Evolutionary conservation across 176 grass and related monocot species (phyloP).

Genomic region (Stipa capillata): DNA sequence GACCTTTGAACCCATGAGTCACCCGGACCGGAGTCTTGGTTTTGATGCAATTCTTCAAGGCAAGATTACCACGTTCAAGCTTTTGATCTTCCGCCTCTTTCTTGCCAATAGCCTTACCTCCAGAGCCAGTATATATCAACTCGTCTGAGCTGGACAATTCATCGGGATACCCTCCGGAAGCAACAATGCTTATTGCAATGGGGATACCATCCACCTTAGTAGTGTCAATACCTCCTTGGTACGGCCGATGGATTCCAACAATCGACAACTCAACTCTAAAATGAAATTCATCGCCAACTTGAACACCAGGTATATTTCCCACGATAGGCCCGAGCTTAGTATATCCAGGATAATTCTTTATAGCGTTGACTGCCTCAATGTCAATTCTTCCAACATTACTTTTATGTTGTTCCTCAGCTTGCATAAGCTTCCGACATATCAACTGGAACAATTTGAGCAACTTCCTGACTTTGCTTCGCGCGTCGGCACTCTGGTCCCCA

Average conservation of each 20-base stretch:
- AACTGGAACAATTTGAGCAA: conserved; percentile 43
- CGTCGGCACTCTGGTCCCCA: conserved; percentile 11
- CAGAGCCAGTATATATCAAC: conserved; percentile 67
- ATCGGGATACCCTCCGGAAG: conserved; percentile 58
- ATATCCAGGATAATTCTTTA: conserved; percentile 33
- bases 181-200: conserved; percentile 62
- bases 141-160: conserved; percentile 49
- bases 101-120: conserved; percentile 45
- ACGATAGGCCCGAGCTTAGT: conserved; percentile 29
- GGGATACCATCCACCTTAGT: conserved; percentile 6
- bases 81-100: conserved; percentile 59
- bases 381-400: conserved; percentile 34
- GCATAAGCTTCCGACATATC: conserved; percentile 43
- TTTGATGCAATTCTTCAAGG: conserved; percentile 61
- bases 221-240: conserved; percentile 58
- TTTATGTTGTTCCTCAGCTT: conserved; percentile 35
- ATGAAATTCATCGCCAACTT: conserved; percentile 70
- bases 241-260: conserved; percentile 51
- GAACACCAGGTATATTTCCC: conserved; percentile 58
- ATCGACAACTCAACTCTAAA: conserved; percentile 59
- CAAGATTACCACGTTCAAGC: conserved; percentile 64
- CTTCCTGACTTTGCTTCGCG: conserved; percentile 45
- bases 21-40: conserved; percentile 52
- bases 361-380: conserved; percentile 7
- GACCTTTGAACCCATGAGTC: conserved; percentile 67